phyloP scores from a whole-genome alignment of 2,329 filamentous ascomycete genomes.

The Diaporthe citriasiana region DNA sequence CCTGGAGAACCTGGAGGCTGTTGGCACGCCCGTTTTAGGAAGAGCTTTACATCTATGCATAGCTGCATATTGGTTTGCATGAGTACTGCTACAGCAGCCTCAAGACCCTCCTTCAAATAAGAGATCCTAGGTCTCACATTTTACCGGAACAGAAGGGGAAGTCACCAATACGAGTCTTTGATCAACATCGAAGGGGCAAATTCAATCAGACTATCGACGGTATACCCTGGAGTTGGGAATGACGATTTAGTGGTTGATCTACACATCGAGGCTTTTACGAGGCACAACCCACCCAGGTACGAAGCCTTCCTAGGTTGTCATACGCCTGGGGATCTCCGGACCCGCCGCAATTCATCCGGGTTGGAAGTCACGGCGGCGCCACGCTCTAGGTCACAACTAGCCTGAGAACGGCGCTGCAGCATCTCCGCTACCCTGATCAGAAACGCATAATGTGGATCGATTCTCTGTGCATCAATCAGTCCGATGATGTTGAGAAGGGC shows the following conservation, averaged over 20 bases:
- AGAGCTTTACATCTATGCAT: neutral
- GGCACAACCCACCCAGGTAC: neutral
- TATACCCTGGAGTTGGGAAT: neutral
- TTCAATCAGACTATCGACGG: constrained; percentile 10
- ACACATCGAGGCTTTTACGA: neutral
- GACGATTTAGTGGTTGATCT: neutral
- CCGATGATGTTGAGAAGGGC: constrained; percentile 7
- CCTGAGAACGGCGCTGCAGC: constrained; percentile 1
- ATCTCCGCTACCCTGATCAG: neutral
- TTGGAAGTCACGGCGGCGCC: neutral
- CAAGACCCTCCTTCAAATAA: neutral
- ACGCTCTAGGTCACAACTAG: neutral
- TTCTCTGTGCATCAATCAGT: constrained; percentile 24
- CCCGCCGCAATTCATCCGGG: neutral
- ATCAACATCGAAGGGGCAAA: neutral
- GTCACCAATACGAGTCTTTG: neutral
- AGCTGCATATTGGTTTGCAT: neutral
- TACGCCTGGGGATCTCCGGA: constrained; percentile 25
- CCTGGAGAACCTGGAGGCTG: no score
- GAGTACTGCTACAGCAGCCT: neutral
- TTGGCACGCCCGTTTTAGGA: no score
- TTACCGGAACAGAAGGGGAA: neutral
- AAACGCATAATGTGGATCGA: constrained; percentile 25
- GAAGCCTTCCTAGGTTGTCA: neutral
- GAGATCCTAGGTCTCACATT: rapidly evolving